Conservation (phyloP, 768 basidiomycete species). For the Mycena pura region DNA sequence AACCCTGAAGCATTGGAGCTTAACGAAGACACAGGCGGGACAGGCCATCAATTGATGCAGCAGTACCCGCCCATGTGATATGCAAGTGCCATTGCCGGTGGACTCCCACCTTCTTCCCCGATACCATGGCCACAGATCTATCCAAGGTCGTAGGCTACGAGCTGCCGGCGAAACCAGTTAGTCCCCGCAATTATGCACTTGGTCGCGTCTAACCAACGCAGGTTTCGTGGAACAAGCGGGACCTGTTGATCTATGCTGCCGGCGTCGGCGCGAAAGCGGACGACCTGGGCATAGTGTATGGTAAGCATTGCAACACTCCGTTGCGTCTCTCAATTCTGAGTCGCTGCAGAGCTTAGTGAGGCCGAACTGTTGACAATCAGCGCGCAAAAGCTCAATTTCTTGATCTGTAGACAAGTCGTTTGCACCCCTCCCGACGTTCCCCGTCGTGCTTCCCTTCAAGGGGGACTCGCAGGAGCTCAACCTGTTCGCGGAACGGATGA, state of each 20-base stretch:
- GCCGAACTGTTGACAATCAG: not conserved
- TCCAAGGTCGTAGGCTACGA: conserved; percentile 69
- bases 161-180: conserved; percentile 59
- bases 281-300: conserved; percentile 76
- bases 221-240: conserved; percentile 88
- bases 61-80: too few species aligned
- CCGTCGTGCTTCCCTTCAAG: conserved; percentile 79
- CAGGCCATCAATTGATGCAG: too few species aligned
- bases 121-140: conserved; percentile 62
- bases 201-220: conserved; percentile 32
- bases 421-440: conserved; percentile 84
- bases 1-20: too few species aligned
- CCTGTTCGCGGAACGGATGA: conserved; percentile 63
- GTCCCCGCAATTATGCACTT: conserved; percentile 33
- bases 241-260: conserved; percentile 78
- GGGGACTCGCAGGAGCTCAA: conserved; percentile 72
- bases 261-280: conserved; percentile 84
- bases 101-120: not conserved
- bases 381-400: not conserved
- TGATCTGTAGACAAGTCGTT: conserved; percentile 63
- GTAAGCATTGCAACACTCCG: conserved; percentile 41
- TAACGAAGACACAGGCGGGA: too few species aligned
- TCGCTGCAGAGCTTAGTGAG: conserved; percentile 59
- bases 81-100: not conserved
- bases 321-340: not conserved